Base-by-base conservation (phyloP, 23 red algal genomes). In the Agarophyton chilense region DNA sequence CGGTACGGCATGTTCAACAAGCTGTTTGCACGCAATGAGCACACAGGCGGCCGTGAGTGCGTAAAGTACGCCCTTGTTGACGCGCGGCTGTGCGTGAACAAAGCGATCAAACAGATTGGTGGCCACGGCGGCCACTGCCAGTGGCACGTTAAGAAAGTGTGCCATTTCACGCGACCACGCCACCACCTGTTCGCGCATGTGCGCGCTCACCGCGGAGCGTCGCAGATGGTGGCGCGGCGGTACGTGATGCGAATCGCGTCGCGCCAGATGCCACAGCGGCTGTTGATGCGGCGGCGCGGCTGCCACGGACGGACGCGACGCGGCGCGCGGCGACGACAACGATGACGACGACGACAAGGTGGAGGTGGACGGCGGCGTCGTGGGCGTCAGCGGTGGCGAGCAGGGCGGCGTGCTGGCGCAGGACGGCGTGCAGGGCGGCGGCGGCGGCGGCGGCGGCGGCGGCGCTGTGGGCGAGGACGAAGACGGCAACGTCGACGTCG, bases 81-180 rank as follows among this genome's bases (percentile, higher is more conserved):
- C 58, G 52, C 36, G 72, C n/a, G n/a, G n/a, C 11, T 19, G 29
- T 6, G 22, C 39, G 7, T 42, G 11, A 29, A 88, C 19, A 29
- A 88, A 88, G 65, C 84, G 84, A 50, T 88, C 84, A 40, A 76
- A 88, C 42, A 88, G 19, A 41, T 88, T 88, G 52, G 55, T 78
- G 18, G 84, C 72, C 10, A 78, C 61, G 17, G 84, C 84, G 22
- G 57, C 42, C 16, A 41, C 35, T 2, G 66, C 64, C 1, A 22
- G 16, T 6, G 84, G 84, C 29, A 77, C 11, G 19, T 32, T 1
- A 2, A 76, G 18, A 61, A 72, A 63, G 14, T 35, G 14, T 11
- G 65, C 84, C 32, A 88, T 34, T 0, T 88, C 84, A 4, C 49
- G 35, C 52, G 42, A 77, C 84, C 84, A 88, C 41, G 68, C 65